Evolutionary conservation across 352 stramenopile genomes (phyloP), one percentile per base, ranked within the genome.

Genomic region (Achlya hypogyna): DNA sequence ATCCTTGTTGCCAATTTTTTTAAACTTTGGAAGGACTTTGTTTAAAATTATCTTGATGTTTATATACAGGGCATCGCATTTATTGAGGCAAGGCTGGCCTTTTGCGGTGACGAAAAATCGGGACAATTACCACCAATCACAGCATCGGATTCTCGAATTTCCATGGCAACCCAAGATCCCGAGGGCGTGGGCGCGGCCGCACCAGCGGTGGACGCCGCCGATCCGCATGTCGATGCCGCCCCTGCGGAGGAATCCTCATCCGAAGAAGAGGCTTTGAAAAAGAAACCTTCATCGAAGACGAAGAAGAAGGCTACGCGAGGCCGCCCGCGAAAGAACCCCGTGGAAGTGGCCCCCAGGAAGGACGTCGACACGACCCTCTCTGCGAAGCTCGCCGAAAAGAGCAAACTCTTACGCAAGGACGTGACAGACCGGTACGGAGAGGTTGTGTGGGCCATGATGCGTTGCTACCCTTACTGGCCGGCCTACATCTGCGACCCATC

Each of bases 361-460:
- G 53, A 49, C 51, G 51, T 32, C 22, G 22, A 22, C 22, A 27
- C 10, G 51, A 20, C 20, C 23, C 6, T 58, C 23, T 58, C 29
- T 28, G 29, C 31, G 31, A 29, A 47, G 18, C 52, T 64, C 23
- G 18, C 47, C n/a, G 54, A 45, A 12, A 53, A 49, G 38, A 64
- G 40, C 27, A 38, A 32, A 10, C n/a, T 51, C 22, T 32, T 64
- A 0, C 8, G 20, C n/a, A 5, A 35, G 5, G 31, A 64, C 5
- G 35, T 51, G 12, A 64, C 8, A 29, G 23, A 28, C 6, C 45
- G 80, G 56, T 93, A 87, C 70, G 85, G 85, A 51, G 67, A 80
- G 59, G 84, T 93, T 49, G 80, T 85, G 52, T 93, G 85, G 85
- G 81, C 76, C n/a, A 88, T 86, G 59, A 93, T 93, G 82, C 74